A percentile compares a stretch with the other conserved stretches of the same genome.
These are phyloP conservation scores for Zychaea mexicana DNA, from an alignment of 371 early-diverging fungal species.

Conservation along the genomic window DNA sequence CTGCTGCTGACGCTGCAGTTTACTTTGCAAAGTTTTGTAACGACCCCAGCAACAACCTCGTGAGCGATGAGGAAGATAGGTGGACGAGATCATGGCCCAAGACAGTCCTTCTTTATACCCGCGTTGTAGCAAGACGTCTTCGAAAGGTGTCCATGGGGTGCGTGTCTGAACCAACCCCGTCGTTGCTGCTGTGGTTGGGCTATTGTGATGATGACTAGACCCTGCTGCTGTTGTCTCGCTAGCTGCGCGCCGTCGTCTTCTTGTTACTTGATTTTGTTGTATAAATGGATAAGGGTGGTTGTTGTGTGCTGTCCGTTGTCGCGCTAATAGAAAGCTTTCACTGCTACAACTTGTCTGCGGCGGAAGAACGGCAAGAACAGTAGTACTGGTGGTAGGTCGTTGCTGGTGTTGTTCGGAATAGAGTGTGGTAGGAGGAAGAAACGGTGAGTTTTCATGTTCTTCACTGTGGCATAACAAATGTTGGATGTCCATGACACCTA, in stretches of 20 bases:
- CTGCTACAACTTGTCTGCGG: background rate
- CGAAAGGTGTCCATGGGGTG: conserved; percentile 40
- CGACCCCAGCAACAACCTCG: conserved; percentile 53
- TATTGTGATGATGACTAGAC: background rate
- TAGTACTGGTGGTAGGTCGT: too few relatives aligned
- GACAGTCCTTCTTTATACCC: conserved; percentile 47
- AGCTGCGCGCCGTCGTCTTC: background rate
- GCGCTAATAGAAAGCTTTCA: background rate
- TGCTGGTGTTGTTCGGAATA: too few relatives aligned
- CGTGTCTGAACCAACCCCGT: background rate
- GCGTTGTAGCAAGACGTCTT: conserved; percentile 37
- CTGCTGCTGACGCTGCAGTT: conserved; percentile 7
- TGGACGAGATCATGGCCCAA: conserved; percentile 48
- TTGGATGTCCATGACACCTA: conserved; percentile 38
- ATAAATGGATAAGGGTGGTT: too few relatives aligned
- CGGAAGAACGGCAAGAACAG: background rate
- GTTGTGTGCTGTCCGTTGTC: background rate
- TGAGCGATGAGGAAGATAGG: conserved; percentile 45
- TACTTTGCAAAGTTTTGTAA: conserved; percentile 41
- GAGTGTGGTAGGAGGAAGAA: background rate
- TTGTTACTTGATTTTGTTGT: too few relatives aligned
- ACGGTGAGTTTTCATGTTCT: background rate
- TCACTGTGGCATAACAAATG: conserved; percentile 27
- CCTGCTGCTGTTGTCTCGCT: background rate
- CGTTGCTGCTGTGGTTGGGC: background rate